phyloP scores from a whole-genome alignment of 2,329 filamentous ascomycete species.

The Mycosphaerelloides madeirae region DNA sequence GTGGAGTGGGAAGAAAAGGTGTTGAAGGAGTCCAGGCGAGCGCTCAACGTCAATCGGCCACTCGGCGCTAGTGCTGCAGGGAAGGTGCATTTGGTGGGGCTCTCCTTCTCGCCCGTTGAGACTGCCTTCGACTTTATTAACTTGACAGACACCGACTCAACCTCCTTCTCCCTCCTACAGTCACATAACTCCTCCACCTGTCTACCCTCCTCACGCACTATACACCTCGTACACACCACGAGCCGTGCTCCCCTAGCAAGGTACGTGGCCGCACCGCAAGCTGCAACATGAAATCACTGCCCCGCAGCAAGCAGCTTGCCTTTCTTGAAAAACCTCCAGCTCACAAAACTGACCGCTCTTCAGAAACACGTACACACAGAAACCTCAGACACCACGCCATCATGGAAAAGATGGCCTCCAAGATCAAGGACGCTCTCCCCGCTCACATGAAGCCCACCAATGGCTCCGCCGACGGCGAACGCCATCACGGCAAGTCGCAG shows the following conservation, averaged over 20 bases:
- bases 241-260: slow-evolving; percentile 2
- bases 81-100: too few species aligned
- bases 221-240: too few species aligned
- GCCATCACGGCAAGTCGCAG: slow-evolving; percentile 79
- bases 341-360: slow-evolving; percentile 11
- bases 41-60: too few species aligned
- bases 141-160: neutral
- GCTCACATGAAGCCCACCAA: slow-evolving; percentile 69
- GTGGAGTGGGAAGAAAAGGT: too few species aligned
- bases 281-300: neutral
- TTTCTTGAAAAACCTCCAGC: slow-evolving; percentile 1
- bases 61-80: too few species aligned
- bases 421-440: slow-evolving; percentile 70
- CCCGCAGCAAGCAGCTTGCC: slow-evolving; percentile 1
- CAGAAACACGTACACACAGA: slow-evolving; percentile 1
- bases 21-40: too few species aligned
- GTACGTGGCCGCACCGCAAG: neutral
- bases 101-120: too few species aligned
- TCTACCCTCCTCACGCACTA: too few species aligned
- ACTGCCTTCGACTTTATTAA: too few species aligned
- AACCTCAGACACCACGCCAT: slow-evolving; percentile 8
- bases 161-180: neutral
- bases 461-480: slow-evolving; percentile 43
- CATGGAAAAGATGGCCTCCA: slow-evolving; percentile 39
- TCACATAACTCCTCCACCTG: neutral